These are phyloP conservation scores for Anthostomella pinea DNA, from an alignment of 2,329 filamentous ascomycete genomes.

Conservation along the genomic window DNA sequence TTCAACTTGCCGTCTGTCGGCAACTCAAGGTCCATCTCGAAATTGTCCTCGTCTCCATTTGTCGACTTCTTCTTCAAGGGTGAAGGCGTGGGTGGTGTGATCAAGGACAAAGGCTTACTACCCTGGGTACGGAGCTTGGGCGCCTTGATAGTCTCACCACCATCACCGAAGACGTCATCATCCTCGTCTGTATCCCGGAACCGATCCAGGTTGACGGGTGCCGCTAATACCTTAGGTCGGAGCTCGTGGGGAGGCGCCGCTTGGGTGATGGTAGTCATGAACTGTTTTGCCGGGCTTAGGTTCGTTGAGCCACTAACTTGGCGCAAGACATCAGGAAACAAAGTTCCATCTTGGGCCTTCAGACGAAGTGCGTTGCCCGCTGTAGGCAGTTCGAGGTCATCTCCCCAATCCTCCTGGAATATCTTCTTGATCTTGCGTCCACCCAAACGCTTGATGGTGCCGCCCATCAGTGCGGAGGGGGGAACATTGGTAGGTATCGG, in stretches of 20 bases:
- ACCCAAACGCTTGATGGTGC: constrained; percentile 88
- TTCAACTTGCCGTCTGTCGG: constrained; percentile 64
- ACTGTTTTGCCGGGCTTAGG: constrained; percentile 48
- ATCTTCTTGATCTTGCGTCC: constrained; percentile 69
- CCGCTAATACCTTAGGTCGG: constrained; percentile 35
- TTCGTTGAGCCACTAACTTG: constrained; percentile 61
- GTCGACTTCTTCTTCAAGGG: constrained; percentile 50
- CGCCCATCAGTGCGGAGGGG: constrained; percentile 83
- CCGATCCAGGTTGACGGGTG: constrained; percentile 57
- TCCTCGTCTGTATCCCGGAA: constrained; percentile 62
- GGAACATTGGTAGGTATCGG: constrained; percentile 85
- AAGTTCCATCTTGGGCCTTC: constrained; percentile 57
- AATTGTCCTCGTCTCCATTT: constrained; percentile 57
- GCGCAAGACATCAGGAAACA: constrained; percentile 66
- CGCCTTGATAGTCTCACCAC: constrained; percentile 65
- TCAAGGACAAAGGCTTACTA: constrained; percentile 38
- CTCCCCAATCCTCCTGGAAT: constrained; percentile 77
- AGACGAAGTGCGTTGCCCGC: constrained; percentile 59
- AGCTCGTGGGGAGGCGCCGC: constrained; percentile 32
- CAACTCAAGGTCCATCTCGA: constrained; percentile 71
- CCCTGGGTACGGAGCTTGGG: constrained; percentile 42
- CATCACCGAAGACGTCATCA: constrained; percentile 63
- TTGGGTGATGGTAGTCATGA: constrained; percentile 20
- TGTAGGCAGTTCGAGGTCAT: constrained; percentile 70
- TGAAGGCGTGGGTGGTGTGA: constrained; percentile 56